These are phyloP conservation scores for Fimicolochytrium jonesii DNA, from an alignment of 192 early-diverging fungal species.

Conservation along the genomic window DNA sequence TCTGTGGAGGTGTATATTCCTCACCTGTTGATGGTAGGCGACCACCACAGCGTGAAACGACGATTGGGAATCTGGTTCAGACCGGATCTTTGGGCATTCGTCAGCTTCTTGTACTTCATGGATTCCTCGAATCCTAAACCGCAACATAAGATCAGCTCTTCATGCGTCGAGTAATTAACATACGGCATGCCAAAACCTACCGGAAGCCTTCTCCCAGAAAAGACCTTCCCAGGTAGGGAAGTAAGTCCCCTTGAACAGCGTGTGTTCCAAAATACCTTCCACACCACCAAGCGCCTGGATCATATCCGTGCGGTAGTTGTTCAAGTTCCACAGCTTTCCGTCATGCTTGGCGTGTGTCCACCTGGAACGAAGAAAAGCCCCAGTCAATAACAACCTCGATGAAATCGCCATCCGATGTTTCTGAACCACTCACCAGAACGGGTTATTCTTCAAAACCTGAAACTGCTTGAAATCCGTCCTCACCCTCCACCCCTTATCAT, in stretches of 20 bases:
- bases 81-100: slow-evolving; percentile 96
- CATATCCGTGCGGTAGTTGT: slow-evolving; percentile 98
- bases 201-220: slow-evolving; percentile 85
- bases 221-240: slow-evolving; percentile 98
- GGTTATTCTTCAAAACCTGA: slow-evolving; percentile 91
- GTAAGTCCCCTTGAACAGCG: slow-evolving; percentile 96
- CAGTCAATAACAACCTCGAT: neutral
- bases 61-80: slow-evolving; percentile 99
- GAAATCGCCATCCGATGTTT: too few species aligned
- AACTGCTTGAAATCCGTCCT: slow-evolving; percentile 97
- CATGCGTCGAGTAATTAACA: neutral
- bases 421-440: slow-evolving; percentile 97
- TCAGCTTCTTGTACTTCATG: slow-evolving; percentile 96
- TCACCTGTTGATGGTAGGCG: slow-evolving; percentile 95
- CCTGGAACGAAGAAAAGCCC: neutral
- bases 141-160: too few species aligned
- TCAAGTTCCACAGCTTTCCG: slow-evolving; percentile 90
- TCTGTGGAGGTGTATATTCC: too few species aligned
- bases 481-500: slow-evolving; percentile 98
- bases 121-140: slow-evolving; percentile 61
- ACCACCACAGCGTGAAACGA: slow-evolving; percentile 99
- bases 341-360: slow-evolving; percentile 77
- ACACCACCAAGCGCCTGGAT: slow-evolving; percentile 98
- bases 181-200: slow-evolving; percentile 28
- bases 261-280: slow-evolving; percentile 98